Evolutionary conservation across 2,329 filamentous ascomycete species (phyloP), one percentile per base, ranked within the genome.

Genomic region (Microcera coccophila): DNA sequence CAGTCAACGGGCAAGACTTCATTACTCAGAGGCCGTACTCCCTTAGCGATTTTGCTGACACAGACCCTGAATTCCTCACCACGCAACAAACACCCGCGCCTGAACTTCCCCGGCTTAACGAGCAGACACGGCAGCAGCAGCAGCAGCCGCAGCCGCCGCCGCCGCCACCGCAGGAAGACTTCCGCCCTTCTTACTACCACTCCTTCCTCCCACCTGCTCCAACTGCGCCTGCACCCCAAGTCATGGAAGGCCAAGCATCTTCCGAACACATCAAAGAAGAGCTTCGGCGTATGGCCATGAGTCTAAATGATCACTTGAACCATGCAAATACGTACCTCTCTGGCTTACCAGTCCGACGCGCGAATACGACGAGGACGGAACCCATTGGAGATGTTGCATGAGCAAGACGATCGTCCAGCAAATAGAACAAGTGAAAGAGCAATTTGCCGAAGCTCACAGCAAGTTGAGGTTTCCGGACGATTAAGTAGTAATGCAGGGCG

Each of bases 231-330:
- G 70, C 73, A 2, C 61, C 68, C 3, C 67, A 69, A 39, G 75
- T 78, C 31, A 73, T 81, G 67, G 76, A 80, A 55, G 75, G 75
- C 3, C 67, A 71, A 22, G 75, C 75, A 1, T 71, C 73, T 0
- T 59, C 67, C 4, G 70, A 72, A 18, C 76, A 79, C 36, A 72
- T 77, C 16, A 72, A 72, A 33, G 69, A 73, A 43, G 68, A 73
- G 51, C 65, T 81, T 48, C 69, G 75, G 8, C 67, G 71, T 15
- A 63, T 81, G 45, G 69, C 74, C 12, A 71, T 72, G 60, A 72
- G 67, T 42, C 61, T 76, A 3, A 63, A 68, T 5, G 72, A 75
- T n/a, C 73, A 76, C 41, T 60, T 76, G 4, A 67, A 63, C 10
- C 52, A 72, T 18, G 69, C 71, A 12, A 72, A 74, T 26, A 62